Percentiles rank a stretch among this genome's conserved stretches.
Evolutionary conservation across 345 rosid genomes (phyloP).

Genomic region (Eucalyptus dawsonii): DNA sequence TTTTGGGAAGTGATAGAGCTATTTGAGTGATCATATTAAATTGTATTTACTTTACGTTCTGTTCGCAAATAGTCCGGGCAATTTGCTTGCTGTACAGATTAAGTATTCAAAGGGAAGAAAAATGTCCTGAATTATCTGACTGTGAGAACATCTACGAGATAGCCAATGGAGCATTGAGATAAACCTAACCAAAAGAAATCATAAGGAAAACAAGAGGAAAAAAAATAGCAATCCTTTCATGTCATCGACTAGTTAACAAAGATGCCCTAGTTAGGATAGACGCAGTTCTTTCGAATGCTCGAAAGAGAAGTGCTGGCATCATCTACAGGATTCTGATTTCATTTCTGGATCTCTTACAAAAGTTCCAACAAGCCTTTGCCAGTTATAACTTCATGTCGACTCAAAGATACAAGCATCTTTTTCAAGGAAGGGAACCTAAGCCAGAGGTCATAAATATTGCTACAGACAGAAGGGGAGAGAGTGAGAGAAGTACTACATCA

Average conservation of each 20-base stretch:
- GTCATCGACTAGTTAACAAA: background rate
- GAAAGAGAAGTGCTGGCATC: background rate
- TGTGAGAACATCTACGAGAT: background rate
- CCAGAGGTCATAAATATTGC: background rate
- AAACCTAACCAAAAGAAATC: background rate
- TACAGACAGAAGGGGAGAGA: background rate
- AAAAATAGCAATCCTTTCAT: background rate
- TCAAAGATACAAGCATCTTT: background rate
- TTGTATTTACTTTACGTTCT: background rate
- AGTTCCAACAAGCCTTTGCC: background rate
- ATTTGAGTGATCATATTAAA: background rate
- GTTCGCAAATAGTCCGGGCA: background rate
- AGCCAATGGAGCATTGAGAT: background rate
- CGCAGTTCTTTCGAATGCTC: background rate
- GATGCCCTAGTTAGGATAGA: background rate
- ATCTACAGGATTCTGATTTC: background rate
- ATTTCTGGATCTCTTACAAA: background rate
- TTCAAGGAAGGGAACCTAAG: background rate
- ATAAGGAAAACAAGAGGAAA: background rate
- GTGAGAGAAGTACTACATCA: background rate
- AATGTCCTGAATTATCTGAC: background rate
- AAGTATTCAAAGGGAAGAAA: background rate
- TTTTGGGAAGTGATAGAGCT: no score
- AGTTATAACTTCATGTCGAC: background rate
- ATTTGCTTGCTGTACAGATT: background rate